Evolutionary conservation across 768 basidiomycete species (phyloP).

Genomic region (Russula lepida): DNA sequence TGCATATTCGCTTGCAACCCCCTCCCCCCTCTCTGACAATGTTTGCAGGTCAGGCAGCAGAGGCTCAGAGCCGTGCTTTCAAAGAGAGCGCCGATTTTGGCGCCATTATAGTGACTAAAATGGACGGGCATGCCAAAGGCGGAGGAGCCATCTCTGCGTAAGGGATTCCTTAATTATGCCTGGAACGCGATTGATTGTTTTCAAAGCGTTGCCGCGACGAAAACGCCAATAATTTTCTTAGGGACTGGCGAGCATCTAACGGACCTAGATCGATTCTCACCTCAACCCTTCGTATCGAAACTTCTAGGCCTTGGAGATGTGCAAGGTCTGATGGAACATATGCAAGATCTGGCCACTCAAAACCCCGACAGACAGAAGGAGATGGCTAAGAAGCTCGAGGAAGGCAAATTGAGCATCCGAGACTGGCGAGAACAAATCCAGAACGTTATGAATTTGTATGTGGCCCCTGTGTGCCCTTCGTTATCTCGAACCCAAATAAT

Average conservation of each 20-base stretch:
- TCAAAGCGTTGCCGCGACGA: constrained; percentile 89
- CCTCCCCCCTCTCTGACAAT: not conserved
- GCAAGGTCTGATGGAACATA: constrained; percentile 96
- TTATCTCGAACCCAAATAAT: constrained; percentile 7
- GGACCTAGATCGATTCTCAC: constrained; percentile 92
- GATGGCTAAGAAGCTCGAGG: constrained; percentile 94
- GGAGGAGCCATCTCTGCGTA: constrained; percentile 99
- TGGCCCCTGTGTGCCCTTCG: constrained; percentile 21
- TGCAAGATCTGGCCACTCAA: constrained; percentile 90
- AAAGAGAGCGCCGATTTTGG: constrained; percentile 97
- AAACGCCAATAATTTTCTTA: constrained; percentile 97
- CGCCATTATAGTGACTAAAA: constrained; percentile 98
- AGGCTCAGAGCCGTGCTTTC: constrained; percentile 92
- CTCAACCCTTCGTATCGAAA: constrained; percentile 96
- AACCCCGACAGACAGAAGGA: constrained; percentile 97
- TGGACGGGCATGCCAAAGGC: constrained; percentile 99
- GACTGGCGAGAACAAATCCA: constrained; percentile 98
- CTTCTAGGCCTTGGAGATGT: constrained; percentile 92
- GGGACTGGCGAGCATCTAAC: constrained; percentile 97
- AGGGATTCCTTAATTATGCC: constrained; percentile 28
- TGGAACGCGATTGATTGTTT: constrained; percentile 1
- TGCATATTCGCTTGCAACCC: too few species aligned
- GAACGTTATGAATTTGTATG: constrained; percentile 95
- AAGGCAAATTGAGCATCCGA: constrained; percentile 92
- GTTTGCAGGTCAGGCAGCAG: constrained; percentile 80